These are phyloP conservation scores for Microsporum audouinii DNA, from an alignment of 2,329 filamentous ascomycete species.

Conservation along the genomic window DNA sequence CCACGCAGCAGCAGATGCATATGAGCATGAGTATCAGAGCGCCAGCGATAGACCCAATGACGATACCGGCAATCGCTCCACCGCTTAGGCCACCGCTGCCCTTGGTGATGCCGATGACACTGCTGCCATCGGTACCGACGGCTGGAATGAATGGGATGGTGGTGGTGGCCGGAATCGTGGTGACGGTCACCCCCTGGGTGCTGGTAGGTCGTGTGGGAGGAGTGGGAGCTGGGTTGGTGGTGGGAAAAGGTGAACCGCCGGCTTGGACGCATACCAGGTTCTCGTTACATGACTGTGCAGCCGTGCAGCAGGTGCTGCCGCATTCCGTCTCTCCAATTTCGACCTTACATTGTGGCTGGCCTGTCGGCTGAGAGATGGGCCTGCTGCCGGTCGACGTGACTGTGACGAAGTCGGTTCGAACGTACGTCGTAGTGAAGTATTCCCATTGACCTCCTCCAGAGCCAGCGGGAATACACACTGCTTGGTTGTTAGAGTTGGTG, in stretches of 20 bases:
- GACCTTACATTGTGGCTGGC: slow-evolving; percentile 35
- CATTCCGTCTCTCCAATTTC: slow-evolving; percentile 35
- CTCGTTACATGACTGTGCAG: slow-evolving; percentile 33
- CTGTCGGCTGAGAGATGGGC: slow-evolving; percentile 19
- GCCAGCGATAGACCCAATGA: slow-evolving; percentile 38
- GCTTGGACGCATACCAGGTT: slow-evolving; percentile 28
- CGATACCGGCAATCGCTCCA: slow-evolving; percentile 42
- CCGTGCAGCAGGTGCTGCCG: slow-evolving; percentile 36
- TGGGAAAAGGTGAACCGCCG: slow-evolving; percentile 32
- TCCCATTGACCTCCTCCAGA: slow-evolving; percentile 38
- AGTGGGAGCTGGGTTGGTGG: slow-evolving; percentile 25
- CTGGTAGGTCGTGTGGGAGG: slow-evolving; percentile 37
- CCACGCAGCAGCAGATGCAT: slow-evolving; percentile 35
- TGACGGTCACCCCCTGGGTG: slow-evolving; percentile 34
- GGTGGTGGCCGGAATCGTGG: slow-evolving; percentile 27
- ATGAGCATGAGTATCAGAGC: slow-evolving; percentile 36
- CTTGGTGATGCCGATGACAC: slow-evolving; percentile 24
- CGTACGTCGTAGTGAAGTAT: slow-evolving; percentile 47
- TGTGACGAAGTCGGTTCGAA: slow-evolving; percentile 43
- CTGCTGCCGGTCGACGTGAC: slow-evolving; percentile 45
- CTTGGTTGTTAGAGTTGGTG: slow-evolving; percentile 40
- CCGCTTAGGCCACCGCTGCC: slow-evolving; percentile 34
- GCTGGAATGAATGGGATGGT: slow-evolving; percentile 38
- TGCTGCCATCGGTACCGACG: slow-evolving; percentile 32
- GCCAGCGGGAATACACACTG: slow-evolving; percentile 32